Conservation (phyloP, 257 asterid species). For the Fraxinus excelsior region DNA sequence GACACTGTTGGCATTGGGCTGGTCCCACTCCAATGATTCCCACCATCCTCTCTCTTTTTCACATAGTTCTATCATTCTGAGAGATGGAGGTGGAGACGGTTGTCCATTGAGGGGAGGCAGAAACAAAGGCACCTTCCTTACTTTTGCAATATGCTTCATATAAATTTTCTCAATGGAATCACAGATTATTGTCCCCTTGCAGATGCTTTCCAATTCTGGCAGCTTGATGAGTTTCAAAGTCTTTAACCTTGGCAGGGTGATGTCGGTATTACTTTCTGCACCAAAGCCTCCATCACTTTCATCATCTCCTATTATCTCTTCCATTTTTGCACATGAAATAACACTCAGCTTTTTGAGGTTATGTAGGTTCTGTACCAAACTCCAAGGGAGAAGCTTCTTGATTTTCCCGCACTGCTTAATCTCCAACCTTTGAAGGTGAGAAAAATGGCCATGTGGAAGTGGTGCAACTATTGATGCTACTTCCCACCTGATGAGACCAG, state of each 20-base stretch:
- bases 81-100: no score
- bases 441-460: slow-evolving; percentile 21
- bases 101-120: no score
- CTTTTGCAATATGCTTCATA: no score
- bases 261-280: not conserved
- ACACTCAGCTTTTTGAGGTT: slow-evolving; percentile 21
- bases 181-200: slow-evolving; percentile 21
- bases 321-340: slow-evolving; percentile 23
- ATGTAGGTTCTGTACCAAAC: slow-evolving; percentile 13
- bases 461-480: not conserved
- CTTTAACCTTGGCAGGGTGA: slow-evolving; percentile 23
- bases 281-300: not conserved
- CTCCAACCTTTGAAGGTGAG: slow-evolving; percentile 15
- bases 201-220: slow-evolving; percentile 27
- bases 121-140: no score
- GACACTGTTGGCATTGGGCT: no score
- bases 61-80: no score
- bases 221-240: slow-evolving; percentile 1
- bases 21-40: no score
- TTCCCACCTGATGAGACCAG: slow-evolving; percentile 7
- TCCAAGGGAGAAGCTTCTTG: slow-evolving; percentile 17
- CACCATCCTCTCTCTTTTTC: no score
- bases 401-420: slow-evolving; percentile 11
- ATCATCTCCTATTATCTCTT: slow-evolving; percentile 29
- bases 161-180: slow-evolving; percentile 10